Conservation (phyloP, 2,329 filamentous ascomycete genomes). For the Trichoderma sp. region DNA sequence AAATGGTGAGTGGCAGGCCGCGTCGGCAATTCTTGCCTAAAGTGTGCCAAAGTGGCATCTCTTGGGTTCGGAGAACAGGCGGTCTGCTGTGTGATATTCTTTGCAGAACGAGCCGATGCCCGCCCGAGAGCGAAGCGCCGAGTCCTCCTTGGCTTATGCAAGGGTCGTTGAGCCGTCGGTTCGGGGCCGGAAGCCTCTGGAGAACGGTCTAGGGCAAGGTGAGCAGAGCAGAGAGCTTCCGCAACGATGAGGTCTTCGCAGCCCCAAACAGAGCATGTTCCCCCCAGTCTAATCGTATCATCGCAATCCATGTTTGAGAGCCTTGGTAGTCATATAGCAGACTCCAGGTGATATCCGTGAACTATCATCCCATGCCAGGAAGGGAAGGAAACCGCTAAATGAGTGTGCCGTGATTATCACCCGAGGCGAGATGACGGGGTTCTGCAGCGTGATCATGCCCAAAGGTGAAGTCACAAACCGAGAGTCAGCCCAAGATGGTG, state of each 20-base stretch:
- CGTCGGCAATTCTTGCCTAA: not conserved
- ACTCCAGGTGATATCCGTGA: not conserved
- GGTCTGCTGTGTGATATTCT: not conserved
- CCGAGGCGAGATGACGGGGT: not conserved
- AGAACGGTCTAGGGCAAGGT: not conserved
- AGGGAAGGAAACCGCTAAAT: not conserved
- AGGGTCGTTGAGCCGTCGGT: not conserved
- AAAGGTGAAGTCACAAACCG: not conserved
- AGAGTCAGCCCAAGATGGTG: not conserved
- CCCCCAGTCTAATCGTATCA: slow-evolving; percentile 6
- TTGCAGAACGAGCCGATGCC: not conserved
- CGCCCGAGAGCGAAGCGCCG: not conserved
- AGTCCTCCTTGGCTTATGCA: slow-evolving; percentile 28
- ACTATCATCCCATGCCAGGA: slow-evolving; percentile 5
- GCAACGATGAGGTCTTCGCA: slow-evolving; percentile 14
- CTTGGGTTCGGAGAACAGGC: not conserved
- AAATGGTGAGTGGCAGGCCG: not conserved
- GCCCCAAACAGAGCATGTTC: slow-evolving; percentile 17
- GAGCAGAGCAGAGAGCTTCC: slow-evolving; percentile 12
- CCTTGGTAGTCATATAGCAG: slow-evolving; percentile 7
- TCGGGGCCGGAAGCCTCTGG: not conserved
- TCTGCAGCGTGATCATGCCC: not conserved
- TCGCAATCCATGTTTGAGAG: slow-evolving; percentile 24
- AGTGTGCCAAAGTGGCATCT: slow-evolving; percentile 2
- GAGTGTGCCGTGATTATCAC: not conserved